Evolutionary conservation across 2,329 filamentous ascomycete genomes (phyloP), one percentile per base, ranked within the genome.

Genomic region (Aspergillus vadensis): DNA sequence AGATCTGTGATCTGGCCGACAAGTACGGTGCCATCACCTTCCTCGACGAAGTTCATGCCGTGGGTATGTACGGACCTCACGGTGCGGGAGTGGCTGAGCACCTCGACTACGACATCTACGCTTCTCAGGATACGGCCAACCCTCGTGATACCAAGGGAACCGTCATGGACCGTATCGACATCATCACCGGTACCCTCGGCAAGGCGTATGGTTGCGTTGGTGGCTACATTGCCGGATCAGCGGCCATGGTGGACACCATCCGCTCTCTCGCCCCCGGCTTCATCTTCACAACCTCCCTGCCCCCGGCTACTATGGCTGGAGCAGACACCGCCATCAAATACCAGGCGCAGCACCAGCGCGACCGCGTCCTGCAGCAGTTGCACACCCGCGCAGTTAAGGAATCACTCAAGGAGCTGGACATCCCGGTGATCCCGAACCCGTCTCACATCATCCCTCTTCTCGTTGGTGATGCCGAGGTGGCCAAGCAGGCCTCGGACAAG

Each of bases 11-110:
- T 74, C 82, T 99, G 57, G 94, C 95, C 9, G 93, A 98, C 65
- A 97, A 97, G 82, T 99, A 99, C 75, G 95, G 95, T 61, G 95
- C 95, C 41, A 88, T 99, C 65, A 99, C 95, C 70, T 99, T 99
- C 77, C 83, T 97, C 74, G 95, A 99, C 75, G 95, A 99, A 86
- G 95, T 99, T 63, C 95, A 99, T 80, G 95, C 95, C 48, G 95
- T 99, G 21, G 95, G 95, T 74, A 98, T 99, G 95, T 99, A 99
- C 77, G 95, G 95, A 73, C 93, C 95, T 74, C 88, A 91, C 71
- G 95, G 95, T 64, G 95, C 93, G 60, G 95, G 95, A 78, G 95
- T 99, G 48, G 95, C 95, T 36, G 95, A 99, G 81, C 95, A 99
- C 77, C 87, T 99, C 54, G 94, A 99, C 75, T 99, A 90, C 74